Evolutionary conservation across 1,284 basidiomycete genomes (phyloP), one percentile per base, ranked within the genome.

Genomic region (Serendipita sp.): DNA sequence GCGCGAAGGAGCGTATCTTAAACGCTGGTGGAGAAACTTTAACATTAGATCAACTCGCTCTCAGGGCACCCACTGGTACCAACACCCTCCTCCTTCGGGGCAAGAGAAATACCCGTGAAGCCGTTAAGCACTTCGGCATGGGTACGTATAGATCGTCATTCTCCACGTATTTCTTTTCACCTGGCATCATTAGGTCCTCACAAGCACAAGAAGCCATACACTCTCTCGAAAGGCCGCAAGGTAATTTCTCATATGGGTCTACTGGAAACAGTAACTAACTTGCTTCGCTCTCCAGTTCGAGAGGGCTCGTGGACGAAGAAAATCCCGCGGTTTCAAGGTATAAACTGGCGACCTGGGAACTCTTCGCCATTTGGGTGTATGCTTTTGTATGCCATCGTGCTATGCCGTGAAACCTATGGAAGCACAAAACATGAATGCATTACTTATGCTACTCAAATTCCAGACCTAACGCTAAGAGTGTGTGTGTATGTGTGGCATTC

Each of bases 81-180:
- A 97, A 97, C 85, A 98, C 94, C 62, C 82, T 99, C 67, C 78
- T 99, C 69, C 78, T 96, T 70, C 82, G 93, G 67, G 96, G 95
- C 69, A 88, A 89, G 78, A 89, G 89, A 83, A 96, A 87, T 76
- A 82, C 88, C 65, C 85, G 96, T 68, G 94, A 98, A 77, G 89
- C 94, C 60, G 85, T 91, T 78, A 92, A 89, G 78, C 95, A 98
- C 85, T 98, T 97, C 75, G 95, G 93, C 72, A 89, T 91, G 86
- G 89, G 85, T 78, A 66, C 66, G 78, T 73, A 62, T 66, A 22
- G 8, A 68, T 65, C 45, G 68, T 67, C 68, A 70, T 71, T 15
- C 17, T 67, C 72, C 71, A 64, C 70, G 75, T 66, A 72, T 72
- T 66, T 72, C 71, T 64, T 67, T 68, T 45, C 60, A 17, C 22